A percentile compares a stretch with the other conserved stretches of the same genome.
Conservation (phyloP, 169 alveolate genomes). For the Eimeria necatrix region DNA sequence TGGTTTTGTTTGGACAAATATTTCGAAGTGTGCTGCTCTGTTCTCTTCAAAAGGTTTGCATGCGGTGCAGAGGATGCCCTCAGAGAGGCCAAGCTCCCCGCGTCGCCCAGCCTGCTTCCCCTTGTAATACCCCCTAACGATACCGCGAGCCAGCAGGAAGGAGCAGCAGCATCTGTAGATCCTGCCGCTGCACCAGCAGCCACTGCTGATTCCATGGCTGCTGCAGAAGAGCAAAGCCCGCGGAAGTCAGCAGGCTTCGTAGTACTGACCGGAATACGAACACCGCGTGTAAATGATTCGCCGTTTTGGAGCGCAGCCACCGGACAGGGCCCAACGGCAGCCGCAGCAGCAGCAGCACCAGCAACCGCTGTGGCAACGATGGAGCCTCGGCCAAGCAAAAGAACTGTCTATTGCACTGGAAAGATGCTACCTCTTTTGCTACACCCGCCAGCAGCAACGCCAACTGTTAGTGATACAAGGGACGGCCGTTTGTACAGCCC, state of each 20-base stretch:
- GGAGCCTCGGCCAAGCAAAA: not conserved
- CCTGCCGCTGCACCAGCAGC: not conserved
- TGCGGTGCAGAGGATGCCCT: conserved; percentile 22
- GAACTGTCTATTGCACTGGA: not conserved
- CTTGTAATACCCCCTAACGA: not conserved
- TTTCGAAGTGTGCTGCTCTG: not conserved
- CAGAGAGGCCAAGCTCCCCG: not conserved
- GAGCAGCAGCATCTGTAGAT: not conserved
- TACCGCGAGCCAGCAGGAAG: not conserved
- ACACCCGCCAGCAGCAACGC: not conserved
- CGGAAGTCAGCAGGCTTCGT: not conserved
- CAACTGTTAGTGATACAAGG: not conserved
- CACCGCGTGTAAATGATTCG: too few species aligned
- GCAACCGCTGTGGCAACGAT: not conserved
- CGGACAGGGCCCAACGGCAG: not conserved
- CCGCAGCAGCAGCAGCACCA: not conserved
- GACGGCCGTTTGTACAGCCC: not conserved
- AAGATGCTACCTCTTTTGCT: not conserved
- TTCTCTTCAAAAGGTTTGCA: not conserved
- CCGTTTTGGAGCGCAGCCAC: not conserved
- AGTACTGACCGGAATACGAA: not conserved
- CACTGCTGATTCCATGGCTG: not conserved
- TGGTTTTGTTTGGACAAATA: not conserved
- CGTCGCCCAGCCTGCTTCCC: not conserved
- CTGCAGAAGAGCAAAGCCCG: not conserved